A percentile compares a stretch with the other conserved stretches of the same genome.
Evolutionary conservation across 257 asterid genomes (phyloP).

Genomic region (Solanum etuberosum): DNA sequence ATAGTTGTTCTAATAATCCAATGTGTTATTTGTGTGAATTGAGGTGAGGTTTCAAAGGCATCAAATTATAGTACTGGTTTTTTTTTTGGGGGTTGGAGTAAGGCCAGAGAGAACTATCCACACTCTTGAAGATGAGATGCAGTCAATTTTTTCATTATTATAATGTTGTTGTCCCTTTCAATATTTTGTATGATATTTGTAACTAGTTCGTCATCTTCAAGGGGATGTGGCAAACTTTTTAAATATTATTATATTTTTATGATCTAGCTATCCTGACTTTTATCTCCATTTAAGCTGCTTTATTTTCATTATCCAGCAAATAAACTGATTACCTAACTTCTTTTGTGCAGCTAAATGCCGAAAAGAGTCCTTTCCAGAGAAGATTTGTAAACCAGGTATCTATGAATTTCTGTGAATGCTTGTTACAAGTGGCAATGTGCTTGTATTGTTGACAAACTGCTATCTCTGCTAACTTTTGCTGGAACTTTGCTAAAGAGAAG

Average conservation of each 20-base stretch:
- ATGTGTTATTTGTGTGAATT: not conserved
- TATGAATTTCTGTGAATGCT: not conserved
- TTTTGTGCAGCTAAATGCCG: slow-evolving; percentile 64
- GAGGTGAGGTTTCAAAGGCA: not conserved
- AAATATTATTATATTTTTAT: not conserved
- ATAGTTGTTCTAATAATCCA: not conserved
- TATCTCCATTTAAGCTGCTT: not conserved
- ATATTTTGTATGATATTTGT: not conserved
- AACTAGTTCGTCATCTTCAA: not conserved
- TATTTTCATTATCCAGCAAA: not conserved
- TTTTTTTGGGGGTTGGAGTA: not conserved
- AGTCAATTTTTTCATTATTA: not conserved
- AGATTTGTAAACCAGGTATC: slow-evolving; percentile 87
- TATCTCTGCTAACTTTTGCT: not conserved
- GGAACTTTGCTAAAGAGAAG: not conserved
- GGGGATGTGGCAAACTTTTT: not conserved
- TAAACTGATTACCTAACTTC: slow-evolving; percentile 12
- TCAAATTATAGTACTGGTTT: not conserved
- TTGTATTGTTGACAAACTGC: not conserved
- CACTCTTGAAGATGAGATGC: not conserved
- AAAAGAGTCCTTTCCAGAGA: slow-evolving; percentile 82
- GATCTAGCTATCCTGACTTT: not conserved
- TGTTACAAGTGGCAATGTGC: not conserved
- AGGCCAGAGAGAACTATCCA: not conserved
- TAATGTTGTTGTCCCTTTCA: not conserved